These are phyloP conservation scores for Nakataea oryzae DNA, from an alignment of 2,329 filamentous ascomycete genomes.

Conservation along the genomic window DNA sequence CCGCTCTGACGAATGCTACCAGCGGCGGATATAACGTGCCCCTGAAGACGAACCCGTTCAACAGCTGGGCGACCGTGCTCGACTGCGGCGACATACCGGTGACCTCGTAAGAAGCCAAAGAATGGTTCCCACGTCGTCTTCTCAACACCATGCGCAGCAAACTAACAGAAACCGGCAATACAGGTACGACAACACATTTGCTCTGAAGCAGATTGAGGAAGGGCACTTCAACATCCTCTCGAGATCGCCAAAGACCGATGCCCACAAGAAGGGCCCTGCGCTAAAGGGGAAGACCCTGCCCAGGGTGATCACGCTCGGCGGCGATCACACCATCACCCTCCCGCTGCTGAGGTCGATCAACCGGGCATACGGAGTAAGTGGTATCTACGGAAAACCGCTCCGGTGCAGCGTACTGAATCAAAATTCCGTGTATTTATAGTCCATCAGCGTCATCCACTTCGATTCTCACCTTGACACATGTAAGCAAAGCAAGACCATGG, in stretches of 20 bases:
- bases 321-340: conserved; percentile 53
- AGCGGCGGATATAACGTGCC: conserved; percentile 85
- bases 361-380: conserved; percentile 37
- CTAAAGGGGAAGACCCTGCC: conserved; percentile 68
- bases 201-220: conserved; percentile 76
- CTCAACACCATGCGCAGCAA: background rate
- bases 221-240: conserved; percentile 69
- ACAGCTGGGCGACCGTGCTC: conserved; percentile 67
- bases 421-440: conserved; percentile 12
- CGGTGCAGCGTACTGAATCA: background rate
- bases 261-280: conserved; percentile 55
- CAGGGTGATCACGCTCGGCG: conserved; percentile 66
- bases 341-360: conserved; percentile 50
- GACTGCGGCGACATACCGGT: conserved; percentile 82
- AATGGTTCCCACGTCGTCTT: background rate
- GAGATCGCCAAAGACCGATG: conserved; percentile 58
- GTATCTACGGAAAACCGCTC: background rate
- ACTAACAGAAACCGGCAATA: conserved; percentile 1
- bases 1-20: conserved; percentile 10
- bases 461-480: conserved; percentile 60
- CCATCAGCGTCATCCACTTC: conserved; percentile 51
- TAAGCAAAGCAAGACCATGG: conserved; percentile 24
- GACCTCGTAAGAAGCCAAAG: conserved; percentile 50
- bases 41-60: conserved; percentile 68
- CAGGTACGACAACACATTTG: conserved; percentile 74